phyloP scores from a whole-genome alignment of 2,329 filamentous ascomycete genomes.

The Neoscytalidium dimidiatum region DNA sequence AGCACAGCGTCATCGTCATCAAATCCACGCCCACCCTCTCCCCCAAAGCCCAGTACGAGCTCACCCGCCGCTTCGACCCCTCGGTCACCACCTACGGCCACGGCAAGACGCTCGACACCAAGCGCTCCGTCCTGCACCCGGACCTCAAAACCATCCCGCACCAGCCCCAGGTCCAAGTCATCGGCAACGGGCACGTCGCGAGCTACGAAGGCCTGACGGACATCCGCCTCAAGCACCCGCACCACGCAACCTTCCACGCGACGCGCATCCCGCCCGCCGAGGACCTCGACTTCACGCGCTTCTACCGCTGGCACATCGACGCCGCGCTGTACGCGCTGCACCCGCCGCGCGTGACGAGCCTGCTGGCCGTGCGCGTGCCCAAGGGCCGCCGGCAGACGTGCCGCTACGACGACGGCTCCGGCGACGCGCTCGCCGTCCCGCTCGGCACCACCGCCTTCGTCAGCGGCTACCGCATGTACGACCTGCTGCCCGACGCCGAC shows the following conservation, averaged over 20 bases:
- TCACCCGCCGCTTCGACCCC: constrained; percentile 75
- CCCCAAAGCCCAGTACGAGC: constrained; percentile 71
- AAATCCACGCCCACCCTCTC: constrained; percentile 66
- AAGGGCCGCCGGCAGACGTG: constrained; percentile 65
- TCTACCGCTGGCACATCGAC: constrained; percentile 82
- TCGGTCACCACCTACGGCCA: constrained; percentile 68
- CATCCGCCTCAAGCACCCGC: constrained; percentile 70
- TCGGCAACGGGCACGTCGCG: constrained; percentile 71
- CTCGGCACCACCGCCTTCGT: constrained; percentile 78
- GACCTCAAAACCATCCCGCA: constrained; percentile 80
- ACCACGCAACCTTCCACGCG: constrained; percentile 76
- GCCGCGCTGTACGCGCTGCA: constrained; percentile 74
- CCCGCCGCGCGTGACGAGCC: constrained; percentile 71
- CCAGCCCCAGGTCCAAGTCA: constrained; percentile 78
- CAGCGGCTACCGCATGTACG: constrained; percentile 70
- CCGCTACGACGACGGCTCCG: constrained; percentile 71
- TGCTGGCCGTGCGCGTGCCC: constrained; percentile 74
- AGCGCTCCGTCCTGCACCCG: constrained; percentile 69
- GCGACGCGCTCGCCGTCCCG: constrained; percentile 66
- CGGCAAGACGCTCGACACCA: constrained; percentile 71
- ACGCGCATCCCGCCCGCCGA: constrained; percentile 62
- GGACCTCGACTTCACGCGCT: constrained; percentile 59
- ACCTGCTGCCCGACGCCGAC: constrained; percentile 64
- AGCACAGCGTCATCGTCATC: constrained; percentile 68
- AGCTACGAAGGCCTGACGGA: constrained; percentile 71